Base-by-base conservation (phyloP, 83 land plant species). In the Picea abies region DNA sequence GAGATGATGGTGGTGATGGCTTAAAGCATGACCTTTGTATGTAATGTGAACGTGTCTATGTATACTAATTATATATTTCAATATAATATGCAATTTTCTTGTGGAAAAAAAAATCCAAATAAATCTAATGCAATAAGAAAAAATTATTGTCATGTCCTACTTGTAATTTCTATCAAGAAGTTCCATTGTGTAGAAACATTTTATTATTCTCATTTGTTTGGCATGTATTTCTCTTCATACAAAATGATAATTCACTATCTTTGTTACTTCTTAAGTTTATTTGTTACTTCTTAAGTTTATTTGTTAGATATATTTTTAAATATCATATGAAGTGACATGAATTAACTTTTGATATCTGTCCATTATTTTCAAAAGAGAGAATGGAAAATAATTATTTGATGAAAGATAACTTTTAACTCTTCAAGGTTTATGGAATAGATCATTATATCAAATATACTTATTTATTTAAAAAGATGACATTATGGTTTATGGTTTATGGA, bases 61-160 rank as follows among this genome's bases (percentile, higher is more conserved):
- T 32, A 32, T 1, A 32, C 35, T 32, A 2, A 32, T 32, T 32
- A 2, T 32, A 32, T 32, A 32, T 32, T 2, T 32, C 35, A 32
- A 32, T 32, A 32, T 32, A 32, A 32, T 32, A 2, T 32, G 35
- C 35, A 32, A 32, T 32, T 32, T 32, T 32, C 35, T 32, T 32
- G 35, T 32, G 35, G 35, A 32, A 32, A 32, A 32, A 32, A n/a
- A n/a, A n/a, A n/a, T n/a, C n/a, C n/a, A n/a, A n/a, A n/a, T n/a
- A n/a, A 83, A 37, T 61, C 66, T 20, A 83, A 83, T 44, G 41
- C 84, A 35, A 60, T 83, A 79, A 83, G 83, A 47, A 35, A 32
- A 44, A 3, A 35, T 2, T 35, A 3, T 3, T 35, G 37, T 79
- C 32, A 19, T 29, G 29, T 17, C 3, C 22, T 60, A 23, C 80